Evolutionary conservation across 148 eudicot genomes (phyloP), one percentile per base, ranked within the genome.

Genomic region (Cornus suecica): DNA sequence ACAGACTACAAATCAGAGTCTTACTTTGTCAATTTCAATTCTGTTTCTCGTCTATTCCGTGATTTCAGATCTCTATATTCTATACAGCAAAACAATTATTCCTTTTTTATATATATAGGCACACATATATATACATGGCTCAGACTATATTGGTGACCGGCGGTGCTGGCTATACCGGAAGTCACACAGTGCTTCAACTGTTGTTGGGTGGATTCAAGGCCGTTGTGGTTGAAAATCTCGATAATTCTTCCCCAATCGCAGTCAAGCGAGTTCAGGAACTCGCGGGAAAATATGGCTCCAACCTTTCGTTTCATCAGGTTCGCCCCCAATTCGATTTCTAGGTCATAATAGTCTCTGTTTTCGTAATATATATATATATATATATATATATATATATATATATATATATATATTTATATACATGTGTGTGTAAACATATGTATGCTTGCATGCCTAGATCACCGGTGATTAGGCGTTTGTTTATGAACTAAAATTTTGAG

Each of bases 81-180:
- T 31, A 63, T 18, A 70, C 28, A 30, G 18, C 34, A n/a, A 61
- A 10, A 9, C 30, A 63, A 27, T 61, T 25, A 54, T 16, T 51
- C 15, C n/a, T n/a, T n/a, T n/a, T 37, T 73, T 32, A 45, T 14
- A 29, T 63, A 37, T 48, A n/a, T n/a, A n/a, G n/a, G n/a, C n/a
- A n/a, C n/a, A 7, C 16, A 22, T 30, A 18, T 20, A n/a, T 56
- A 56, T 0, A 66, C 83, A 84, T 85, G 89, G 82, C 82, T 77
- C 80, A 72, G 69, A 84, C 61, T 29, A 85, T 96, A 66, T 80
- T 96, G 75, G 99, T 96, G 32, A 96, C 98, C 4, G 99, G 99
- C 0, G 99, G 99, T 0, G 97, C 97, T 26, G 99, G 99, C 22
- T 96, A 96, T 76, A 91, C 93, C 31, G 99, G 99, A 10, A 93